Conservation (phyloP, 495 filamentous ascomycete genomes). For the Trichoderma gamsii region DNA sequence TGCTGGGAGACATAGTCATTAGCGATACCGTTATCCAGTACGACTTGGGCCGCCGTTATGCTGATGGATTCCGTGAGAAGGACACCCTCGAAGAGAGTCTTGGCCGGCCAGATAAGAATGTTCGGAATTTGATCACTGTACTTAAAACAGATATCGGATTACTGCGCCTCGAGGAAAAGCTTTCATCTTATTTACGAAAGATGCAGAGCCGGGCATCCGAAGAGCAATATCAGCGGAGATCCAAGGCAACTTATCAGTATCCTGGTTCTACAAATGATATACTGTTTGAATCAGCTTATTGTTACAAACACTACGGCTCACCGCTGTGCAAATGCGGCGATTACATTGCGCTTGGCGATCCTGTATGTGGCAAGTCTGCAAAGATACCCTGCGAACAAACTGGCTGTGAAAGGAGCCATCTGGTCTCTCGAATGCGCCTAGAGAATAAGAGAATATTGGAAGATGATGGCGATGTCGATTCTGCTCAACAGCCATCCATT, state of each 20-base stretch:
- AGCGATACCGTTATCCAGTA: conserved; percentile 34
- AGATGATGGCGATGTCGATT: neutral
- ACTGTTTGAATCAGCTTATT: neutral
- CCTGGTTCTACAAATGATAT: neutral
- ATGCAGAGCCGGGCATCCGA: conserved; percentile 11
- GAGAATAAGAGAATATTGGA: neutral
- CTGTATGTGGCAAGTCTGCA: neutral
- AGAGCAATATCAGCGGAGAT: neutral
- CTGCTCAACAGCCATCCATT: neutral
- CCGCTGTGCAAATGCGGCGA: neutral
- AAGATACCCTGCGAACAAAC: neutral
- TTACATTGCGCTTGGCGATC: neutral
- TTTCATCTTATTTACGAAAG: neutral
- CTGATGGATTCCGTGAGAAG: neutral
- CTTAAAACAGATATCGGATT: neutral
- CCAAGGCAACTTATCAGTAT: neutral
- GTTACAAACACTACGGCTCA: neutral
- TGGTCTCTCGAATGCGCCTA: neutral
- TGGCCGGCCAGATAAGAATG: neutral
- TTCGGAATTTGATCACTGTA: neutral
- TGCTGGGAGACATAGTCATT: conserved; percentile 43
- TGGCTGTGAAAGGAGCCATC: neutral
- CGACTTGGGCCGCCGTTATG: neutral
- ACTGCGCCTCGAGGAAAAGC: neutral
- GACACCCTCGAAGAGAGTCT: neutral